These are phyloP conservation scores for Oryza coarctata DNA, from an alignment of 176 grass and related monocot genomes.

Conservation along the genomic window DNA sequence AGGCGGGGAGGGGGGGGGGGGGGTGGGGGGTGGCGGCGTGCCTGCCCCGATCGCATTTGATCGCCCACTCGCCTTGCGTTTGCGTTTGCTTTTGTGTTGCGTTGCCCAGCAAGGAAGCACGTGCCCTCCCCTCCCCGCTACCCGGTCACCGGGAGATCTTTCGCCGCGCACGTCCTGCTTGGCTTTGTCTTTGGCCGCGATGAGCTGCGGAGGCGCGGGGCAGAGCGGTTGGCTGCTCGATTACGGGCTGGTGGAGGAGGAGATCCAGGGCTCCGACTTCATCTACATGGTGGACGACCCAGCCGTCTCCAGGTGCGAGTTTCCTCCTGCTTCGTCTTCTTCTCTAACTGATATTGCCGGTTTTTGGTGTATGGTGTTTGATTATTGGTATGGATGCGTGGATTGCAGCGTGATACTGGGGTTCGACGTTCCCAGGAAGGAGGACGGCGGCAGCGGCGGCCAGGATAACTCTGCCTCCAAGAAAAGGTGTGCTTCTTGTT, in stretches of 20 bases:
- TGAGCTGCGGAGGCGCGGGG: constrained; percentile 38
- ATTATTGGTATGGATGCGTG: background rate
- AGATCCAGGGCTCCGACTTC: constrained; percentile 61
- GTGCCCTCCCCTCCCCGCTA: too few relatives aligned
- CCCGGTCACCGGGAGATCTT: too few relatives aligned
- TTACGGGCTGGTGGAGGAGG: constrained; percentile 64
- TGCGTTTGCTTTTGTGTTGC: too few relatives aligned
- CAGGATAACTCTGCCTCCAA: constrained; percentile 55
- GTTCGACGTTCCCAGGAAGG: constrained; percentile 63
- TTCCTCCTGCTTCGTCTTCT: background rate
- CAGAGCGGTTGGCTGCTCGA: constrained; percentile 70
- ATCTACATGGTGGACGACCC: constrained; percentile 75
- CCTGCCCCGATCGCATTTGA: background rate
- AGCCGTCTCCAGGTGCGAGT: constrained; percentile 51
- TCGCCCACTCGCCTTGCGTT: background rate
- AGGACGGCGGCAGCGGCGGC: constrained; percentile 32
- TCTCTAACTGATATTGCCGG: background rate
- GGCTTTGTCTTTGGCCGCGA: background rate
- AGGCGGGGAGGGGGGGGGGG: background rate
- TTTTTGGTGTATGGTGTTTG: background rate
- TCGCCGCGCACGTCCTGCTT: background rate
- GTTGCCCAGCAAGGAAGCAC: background rate
- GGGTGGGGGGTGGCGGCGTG: background rate
- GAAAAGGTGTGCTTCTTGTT: constrained; percentile 54
- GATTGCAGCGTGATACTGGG: constrained; percentile 74